Base-by-base conservation (phyloP, 2,329 filamentous ascomycete species). In the Rhynchosporium secalis region DNA sequence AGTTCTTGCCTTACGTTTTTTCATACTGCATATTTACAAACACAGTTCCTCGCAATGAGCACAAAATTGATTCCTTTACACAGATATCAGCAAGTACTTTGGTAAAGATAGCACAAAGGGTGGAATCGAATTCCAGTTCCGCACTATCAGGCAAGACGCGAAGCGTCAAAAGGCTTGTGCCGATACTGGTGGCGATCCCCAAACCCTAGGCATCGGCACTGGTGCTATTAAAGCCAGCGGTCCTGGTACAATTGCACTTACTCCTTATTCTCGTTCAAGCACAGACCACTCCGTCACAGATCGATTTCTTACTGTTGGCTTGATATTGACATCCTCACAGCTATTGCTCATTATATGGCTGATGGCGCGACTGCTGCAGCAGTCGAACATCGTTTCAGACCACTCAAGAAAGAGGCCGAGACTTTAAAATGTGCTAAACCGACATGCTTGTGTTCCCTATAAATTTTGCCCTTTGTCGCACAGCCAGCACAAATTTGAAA, bases 101-200 rank as follows among this genome's bases (percentile, higher is more conserved):
- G 84, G 84, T 31, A 60, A n/a, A 1, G 83, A 84, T 61, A 84
- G 81, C 3, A 87, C 84, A 0, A 71, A 77, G 0, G 79, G 79
- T 26, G 85, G 85, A 8, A 79, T 87, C n/a, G 79, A 81, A 66
- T 87, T 84, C 71, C 84, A 86, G 69, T 86, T 87, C 69, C 80
- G 84, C 1, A 64, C 72, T 29, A 80, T 86, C 74, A 85, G 84
- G 73, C 77, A 76, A 41, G 77, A 84, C 36, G 83, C 80, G 36
- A 78, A 81, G 45, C 74, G 73, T 2, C 78, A 86, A 49, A 76
- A 77, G 47, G 69, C 75, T 2, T 78, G 79, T 2, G 76, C 78
- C n/a, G 73, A 75, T 28, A 72, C 74, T 1, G 80, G 80, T 31
- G 74, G 78, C 48, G 78, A 83, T 67, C 80, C 83, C n/a, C 60